These are phyloP conservation scores for Acanthamoeba polyphaga DNA, from an alignment of 208 protist species.

Conservation along the genomic window DNA sequence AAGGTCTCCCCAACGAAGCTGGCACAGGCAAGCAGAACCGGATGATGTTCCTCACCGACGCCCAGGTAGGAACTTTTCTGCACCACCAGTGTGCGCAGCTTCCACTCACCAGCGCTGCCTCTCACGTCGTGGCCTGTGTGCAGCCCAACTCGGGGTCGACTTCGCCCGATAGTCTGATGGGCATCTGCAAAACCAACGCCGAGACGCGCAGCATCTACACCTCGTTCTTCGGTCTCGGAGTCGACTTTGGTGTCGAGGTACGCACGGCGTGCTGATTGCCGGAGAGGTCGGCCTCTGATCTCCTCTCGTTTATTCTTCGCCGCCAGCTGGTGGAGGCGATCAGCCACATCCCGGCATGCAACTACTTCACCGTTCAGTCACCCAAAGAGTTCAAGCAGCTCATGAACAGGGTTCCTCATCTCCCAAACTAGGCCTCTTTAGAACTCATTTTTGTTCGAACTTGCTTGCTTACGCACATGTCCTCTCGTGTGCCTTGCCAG, in stretches of 20 bases:
- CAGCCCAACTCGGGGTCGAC: background rate
- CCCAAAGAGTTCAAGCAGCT: constrained; percentile 16
- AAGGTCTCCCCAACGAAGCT: background rate
- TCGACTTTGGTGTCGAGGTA: background rate
- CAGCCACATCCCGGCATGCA: background rate
- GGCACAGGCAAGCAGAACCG: background rate
- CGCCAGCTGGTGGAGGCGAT: background rate
- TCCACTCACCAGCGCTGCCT: background rate
- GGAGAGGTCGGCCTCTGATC: no score
- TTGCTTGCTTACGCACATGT: no score
- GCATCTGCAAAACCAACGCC: background rate
- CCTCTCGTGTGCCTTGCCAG: background rate
- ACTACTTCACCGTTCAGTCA: constrained; percentile 12
- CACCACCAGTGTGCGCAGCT: background rate
- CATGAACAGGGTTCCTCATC: background rate
- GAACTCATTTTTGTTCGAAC: no score
- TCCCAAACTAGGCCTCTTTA: background rate
- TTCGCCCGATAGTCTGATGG: background rate
- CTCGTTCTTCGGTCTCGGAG: constrained; percentile 4
- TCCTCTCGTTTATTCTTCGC: no score
- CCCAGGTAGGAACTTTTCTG: background rate
- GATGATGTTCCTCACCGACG: background rate
- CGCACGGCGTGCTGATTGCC: background rate
- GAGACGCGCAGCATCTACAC: constrained; percentile 1
- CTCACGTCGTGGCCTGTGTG: background rate